Evolutionary conservation across 192 early-diverging fungal species (phyloP), one percentile per base, ranked within the genome.

Genomic region (Polychytrium aggregatum): DNA sequence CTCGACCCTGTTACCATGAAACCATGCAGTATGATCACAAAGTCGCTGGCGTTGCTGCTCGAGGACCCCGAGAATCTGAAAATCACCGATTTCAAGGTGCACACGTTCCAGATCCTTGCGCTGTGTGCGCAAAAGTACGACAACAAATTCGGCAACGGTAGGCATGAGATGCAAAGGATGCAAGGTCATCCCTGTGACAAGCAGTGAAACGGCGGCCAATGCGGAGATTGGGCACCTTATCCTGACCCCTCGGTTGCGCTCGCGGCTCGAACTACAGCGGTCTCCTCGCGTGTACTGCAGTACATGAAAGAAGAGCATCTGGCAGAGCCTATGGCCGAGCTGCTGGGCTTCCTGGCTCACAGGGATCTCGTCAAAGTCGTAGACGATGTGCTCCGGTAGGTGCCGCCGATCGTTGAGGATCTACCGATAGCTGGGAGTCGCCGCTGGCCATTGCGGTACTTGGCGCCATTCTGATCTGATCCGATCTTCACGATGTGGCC

Each of bases 101-200:
- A 53, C 1, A 57, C 84, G 0, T 88, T 85, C 59, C 63, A 71
- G 18, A 57, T 87, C 4, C 64, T 98, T 4, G 79, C 85, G 48
- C 47, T 88, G 5, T 84, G 84, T 55, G 79, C 87, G 18, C 85
- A 81, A 39, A 70, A 78, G 37, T 87, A 89, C 56, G 83, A 90
- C 52, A 74, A 82, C 5, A 76, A 72, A 27, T 18, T 53, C 6
- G 37, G 50, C 29, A 44, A 59, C 41, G 57, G 57, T 57, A 49
- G 18, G 56, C 7, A 16, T 20, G 25, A 17, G 20, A 13, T 0
- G 22, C 10, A 31, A 1, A 10, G 17, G 10, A 11, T 30, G 46
- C 30, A 55, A 37, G 16, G 17, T 21, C 14, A 20, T 44, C 22
- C 22, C n/a, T 3, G 22, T 21, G 11, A 16, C 7, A 20, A 18